Evolutionary conservation across 176 grass and related monocot species (phyloP).

Genomic region (Phoenix roebelenii): DNA sequence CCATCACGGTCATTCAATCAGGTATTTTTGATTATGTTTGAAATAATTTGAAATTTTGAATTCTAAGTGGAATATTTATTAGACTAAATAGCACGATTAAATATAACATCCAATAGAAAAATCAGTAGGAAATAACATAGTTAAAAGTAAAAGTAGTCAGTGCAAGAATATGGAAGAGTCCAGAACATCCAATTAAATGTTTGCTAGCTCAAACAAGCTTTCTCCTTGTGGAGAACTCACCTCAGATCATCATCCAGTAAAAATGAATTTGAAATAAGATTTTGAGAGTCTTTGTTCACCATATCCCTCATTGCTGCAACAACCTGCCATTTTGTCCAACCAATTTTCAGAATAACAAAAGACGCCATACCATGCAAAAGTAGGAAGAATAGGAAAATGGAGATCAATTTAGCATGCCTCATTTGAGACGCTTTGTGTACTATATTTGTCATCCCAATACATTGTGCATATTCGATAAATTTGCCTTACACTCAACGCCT

Average conservation of each 20-base stretch:
- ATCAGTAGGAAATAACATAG: no score
- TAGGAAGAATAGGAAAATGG: background rate
- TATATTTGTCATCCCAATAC: conserved; percentile 98
- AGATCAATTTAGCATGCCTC: conserved; percentile 38
- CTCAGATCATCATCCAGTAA: conserved; percentile 91
- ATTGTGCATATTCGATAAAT: conserved; percentile 99
- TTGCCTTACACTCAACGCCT: conserved; percentile 88
- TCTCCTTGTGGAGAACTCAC: conserved; percentile 25
- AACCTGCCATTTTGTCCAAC: conserved; percentile 37
- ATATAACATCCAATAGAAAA: no score
- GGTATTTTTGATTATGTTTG: no score
- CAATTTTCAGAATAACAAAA: conserved; percentile 10
- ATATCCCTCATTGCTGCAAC: conserved; percentile 82
- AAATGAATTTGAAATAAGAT: conserved; percentile 87
- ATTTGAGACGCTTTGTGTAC: conserved; percentile 64
- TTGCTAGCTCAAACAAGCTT: background rate
- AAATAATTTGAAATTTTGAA: no score
- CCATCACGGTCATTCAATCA: no score
- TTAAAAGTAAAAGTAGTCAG: no score
- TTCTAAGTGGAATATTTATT: no score
- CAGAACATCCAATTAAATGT: background rate
- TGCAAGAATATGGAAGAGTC: background rate
- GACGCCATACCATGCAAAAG: conserved; percentile 2
- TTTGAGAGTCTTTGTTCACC: conserved; percentile 79
- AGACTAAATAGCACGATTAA: no score